Evolutionary conservation across 768 basidiomycete species (phyloP).

Genomic region (Neoboletus magnificus): DNA sequence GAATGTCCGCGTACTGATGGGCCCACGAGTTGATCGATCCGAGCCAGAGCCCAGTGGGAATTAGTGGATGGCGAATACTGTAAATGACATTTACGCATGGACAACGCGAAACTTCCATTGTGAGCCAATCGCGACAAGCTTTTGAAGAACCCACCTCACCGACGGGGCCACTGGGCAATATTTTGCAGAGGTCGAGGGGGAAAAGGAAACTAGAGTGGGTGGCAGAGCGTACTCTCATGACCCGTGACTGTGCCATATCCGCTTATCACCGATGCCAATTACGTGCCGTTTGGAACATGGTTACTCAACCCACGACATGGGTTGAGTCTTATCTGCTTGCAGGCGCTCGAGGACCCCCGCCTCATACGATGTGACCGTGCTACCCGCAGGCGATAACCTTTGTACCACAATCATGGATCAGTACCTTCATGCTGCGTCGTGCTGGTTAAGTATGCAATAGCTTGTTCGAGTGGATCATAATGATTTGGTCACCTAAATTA

Average conservation of each 20-base stretch:
- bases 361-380: too few relatives aligned
- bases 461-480: background rate
- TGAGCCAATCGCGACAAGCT: background rate
- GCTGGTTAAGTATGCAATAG: background rate
- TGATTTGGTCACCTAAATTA: background rate
- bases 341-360: background rate
- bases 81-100: background rate
- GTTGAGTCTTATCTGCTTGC: background rate
- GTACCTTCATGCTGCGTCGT: background rate
- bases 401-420: background rate
- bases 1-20: background rate
- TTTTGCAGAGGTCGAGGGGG: background rate
- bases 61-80: background rate
- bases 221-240: background rate
- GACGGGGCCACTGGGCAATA: background rate
- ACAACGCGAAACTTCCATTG: background rate
- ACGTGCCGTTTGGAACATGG: too few relatives aligned
- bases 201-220: background rate
- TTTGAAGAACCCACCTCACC: background rate
- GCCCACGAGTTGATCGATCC: background rate
- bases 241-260: too few relatives aligned
- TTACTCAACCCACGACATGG: too few relatives aligned
- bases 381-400: background rate
- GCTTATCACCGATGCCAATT: background rate
- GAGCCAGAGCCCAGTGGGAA: background rate